phyloP scores from a whole-genome alignment of 257 asterid species.

The Orobanche coerulescens region DNA sequence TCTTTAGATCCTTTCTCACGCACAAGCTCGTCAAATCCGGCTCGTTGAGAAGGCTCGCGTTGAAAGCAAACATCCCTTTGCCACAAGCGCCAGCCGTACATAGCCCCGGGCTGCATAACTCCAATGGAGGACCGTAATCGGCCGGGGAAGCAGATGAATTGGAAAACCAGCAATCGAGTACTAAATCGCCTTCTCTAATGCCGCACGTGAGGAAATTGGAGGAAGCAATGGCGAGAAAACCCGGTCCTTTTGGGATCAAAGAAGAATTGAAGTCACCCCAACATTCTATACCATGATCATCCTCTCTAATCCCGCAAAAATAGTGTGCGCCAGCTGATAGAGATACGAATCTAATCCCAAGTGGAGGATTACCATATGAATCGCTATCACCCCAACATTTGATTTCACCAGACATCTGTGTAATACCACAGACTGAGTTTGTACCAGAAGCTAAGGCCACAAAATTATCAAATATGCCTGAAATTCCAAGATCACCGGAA shows the following conservation, averaged over 20 bases:
- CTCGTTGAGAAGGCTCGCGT: constrained; percentile 82
- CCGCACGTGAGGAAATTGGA: constrained; percentile 71
- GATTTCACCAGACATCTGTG: constrained; percentile 43
- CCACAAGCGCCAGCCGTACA: constrained; percentile 56
- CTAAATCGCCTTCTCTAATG: constrained; percentile 75
- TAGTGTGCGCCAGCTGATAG: constrained; percentile 64
- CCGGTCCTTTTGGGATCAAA: constrained; percentile 63
- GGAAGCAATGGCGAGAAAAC: constrained; percentile 77
- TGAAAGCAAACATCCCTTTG: constrained; percentile 62
- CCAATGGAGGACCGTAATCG: constrained; percentile 76
- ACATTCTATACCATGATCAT: constrained; percentile 67
- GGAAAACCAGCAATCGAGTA: constrained; percentile 81
- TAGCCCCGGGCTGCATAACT: constrained; percentile 89
- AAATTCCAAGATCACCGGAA: constrained; percentile 36
- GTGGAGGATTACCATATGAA: constrained; percentile 35
- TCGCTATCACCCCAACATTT: constrained; percentile 66
- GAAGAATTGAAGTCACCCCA: constrained; percentile 83
- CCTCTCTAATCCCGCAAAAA: constrained; percentile 85
- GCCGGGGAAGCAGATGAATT: constrained; percentile 30
- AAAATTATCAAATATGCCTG: constrained; percentile 29
- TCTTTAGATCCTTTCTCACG: constrained; percentile 60
- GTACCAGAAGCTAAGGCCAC: constrained; percentile 46
- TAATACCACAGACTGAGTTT: constrained; percentile 61
- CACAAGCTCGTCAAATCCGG: constrained; percentile 80
- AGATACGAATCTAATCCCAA: constrained; percentile 49